These are phyloP conservation scores for Rhytidiadelphus loreus DNA, from an alignment of 225 moss, liverwort and hornwort genomes.

Conservation along the genomic window DNA sequence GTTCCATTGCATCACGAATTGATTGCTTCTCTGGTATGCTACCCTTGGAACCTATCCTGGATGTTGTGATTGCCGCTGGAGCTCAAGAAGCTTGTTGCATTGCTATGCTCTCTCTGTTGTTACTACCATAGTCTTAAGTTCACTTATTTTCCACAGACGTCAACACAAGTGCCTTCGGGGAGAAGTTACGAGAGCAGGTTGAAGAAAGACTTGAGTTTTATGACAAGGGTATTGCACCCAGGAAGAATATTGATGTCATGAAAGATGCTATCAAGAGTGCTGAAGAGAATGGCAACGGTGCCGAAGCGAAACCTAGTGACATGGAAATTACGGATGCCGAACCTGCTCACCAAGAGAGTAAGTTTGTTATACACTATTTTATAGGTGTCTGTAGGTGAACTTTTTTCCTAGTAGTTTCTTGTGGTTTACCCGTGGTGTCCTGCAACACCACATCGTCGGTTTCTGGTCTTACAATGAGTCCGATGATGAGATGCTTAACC, in stretches of 20 bases:
- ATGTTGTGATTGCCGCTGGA: not conserved
- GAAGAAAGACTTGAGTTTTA: slow-evolving; percentile 94
- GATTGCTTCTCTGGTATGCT: slow-evolving; percentile 84
- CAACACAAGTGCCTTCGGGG: slow-evolving; percentile 64
- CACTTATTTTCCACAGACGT: slow-evolving; percentile 24
- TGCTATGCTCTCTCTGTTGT: not conserved
- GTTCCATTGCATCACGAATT: slow-evolving; percentile 92
- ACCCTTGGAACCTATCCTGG: not conserved
- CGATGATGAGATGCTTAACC: slow-evolving; percentile 62
- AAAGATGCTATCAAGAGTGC: slow-evolving; percentile 68
- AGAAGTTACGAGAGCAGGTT: slow-evolving; percentile 90
- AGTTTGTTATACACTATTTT: not conserved
- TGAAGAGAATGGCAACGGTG: slow-evolving; percentile 16
- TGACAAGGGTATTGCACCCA: slow-evolving; percentile 88
- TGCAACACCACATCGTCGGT: not conserved
- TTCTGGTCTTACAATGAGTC: not conserved
- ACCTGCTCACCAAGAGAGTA: slow-evolving; percentile 18
- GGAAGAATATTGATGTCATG: slow-evolving; percentile 96
- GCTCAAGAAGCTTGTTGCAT: not conserved
- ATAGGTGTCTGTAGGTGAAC: not conserved
- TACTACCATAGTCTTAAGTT: not conserved
- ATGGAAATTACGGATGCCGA: slow-evolving; percentile 27
- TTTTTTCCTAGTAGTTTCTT: not conserved
- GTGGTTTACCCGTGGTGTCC: not conserved
- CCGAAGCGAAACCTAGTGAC: slow-evolving; percentile 3